Evolutionary conservation across 78 protist genomes (phyloP).

Genomic region (Pigoraptor vietnamica): DNA sequence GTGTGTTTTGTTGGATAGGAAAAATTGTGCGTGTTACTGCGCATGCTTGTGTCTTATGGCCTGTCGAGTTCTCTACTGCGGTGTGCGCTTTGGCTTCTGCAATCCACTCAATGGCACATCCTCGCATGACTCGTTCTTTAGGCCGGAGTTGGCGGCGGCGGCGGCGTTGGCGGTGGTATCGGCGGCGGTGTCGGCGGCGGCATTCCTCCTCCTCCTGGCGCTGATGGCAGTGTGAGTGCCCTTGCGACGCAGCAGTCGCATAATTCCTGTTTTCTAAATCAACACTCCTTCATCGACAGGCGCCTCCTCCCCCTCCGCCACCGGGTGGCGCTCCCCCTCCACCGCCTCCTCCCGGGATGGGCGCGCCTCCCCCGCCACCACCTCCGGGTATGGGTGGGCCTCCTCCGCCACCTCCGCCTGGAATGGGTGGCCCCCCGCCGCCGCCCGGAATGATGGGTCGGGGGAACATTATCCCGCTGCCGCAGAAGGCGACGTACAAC

Average conservation of each 20-base stretch:
- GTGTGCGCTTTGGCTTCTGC: no score
- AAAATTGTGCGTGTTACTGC: no score
- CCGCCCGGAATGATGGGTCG: background rate
- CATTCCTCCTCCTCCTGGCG: background rate
- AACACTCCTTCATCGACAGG: background rate
- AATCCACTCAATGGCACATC: no score
- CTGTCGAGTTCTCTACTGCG: no score
- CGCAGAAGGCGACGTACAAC: background rate
- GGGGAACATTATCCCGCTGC: background rate
- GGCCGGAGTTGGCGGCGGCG: no score
- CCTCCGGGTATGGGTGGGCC: background rate
- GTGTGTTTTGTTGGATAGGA: no score
- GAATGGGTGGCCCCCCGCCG: slow-evolving; percentile 7
- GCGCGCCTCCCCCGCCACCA: slow-evolving; percentile 12
- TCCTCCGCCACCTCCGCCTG: background rate
- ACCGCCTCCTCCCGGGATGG: background rate
- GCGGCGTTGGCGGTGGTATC: background rate
- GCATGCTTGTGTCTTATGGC: no score
- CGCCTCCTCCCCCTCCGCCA: background rate
- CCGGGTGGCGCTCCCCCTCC: slow-evolving; percentile 18
- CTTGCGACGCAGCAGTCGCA: no score
- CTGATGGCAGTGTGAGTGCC: no score
- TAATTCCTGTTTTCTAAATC: no score
- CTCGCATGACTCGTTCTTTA: no score
- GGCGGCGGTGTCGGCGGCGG: background rate